Conservation (phyloP, 257 asterid species). For the Solanum acaule region DNA sequence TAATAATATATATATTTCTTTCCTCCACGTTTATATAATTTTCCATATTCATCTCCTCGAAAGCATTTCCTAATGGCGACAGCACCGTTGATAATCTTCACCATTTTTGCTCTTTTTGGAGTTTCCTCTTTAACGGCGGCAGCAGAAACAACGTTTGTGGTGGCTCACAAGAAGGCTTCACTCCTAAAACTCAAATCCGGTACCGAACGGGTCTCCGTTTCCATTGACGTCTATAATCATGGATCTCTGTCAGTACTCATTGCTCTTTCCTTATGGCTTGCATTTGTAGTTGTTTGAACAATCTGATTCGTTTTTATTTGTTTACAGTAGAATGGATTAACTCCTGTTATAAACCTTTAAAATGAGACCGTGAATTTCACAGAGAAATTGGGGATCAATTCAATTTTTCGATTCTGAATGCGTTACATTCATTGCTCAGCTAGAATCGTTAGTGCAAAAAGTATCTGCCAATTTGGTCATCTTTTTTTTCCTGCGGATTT, state of each 20-base stretch:
- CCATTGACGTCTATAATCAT: conserved; percentile 44
- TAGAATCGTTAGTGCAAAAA: not conserved
- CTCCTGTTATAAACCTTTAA: not conserved
- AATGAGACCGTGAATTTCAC: not conserved
- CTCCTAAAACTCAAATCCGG: conserved; percentile 26
- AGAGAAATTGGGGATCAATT: not conserved
- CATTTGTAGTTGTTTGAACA: not conserved
- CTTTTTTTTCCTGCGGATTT: not conserved
- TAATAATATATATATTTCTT: not conserved
- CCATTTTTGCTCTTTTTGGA: conserved; percentile 7
- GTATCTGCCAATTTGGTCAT: not conserved
- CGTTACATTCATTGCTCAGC: not conserved
- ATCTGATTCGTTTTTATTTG: not conserved
- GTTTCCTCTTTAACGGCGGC: conserved; percentile 9
- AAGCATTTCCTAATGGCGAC: conserved; percentile 16
- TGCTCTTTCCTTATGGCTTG: not conserved
- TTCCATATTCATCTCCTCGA: not conserved
- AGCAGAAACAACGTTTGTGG: conserved; percentile 32
- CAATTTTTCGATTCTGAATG: not conserved
- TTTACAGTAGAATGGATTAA: not conserved
- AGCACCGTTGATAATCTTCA: not conserved
- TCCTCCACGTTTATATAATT: not conserved
- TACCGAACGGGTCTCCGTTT: conserved; percentile 35
- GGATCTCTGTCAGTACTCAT: conserved; percentile 23
- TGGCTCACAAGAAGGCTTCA: conserved; percentile 43